phyloP scores from a whole-genome alignment of 495 filamentous ascomycete species.

The Penicillium roqueforti region DNA sequence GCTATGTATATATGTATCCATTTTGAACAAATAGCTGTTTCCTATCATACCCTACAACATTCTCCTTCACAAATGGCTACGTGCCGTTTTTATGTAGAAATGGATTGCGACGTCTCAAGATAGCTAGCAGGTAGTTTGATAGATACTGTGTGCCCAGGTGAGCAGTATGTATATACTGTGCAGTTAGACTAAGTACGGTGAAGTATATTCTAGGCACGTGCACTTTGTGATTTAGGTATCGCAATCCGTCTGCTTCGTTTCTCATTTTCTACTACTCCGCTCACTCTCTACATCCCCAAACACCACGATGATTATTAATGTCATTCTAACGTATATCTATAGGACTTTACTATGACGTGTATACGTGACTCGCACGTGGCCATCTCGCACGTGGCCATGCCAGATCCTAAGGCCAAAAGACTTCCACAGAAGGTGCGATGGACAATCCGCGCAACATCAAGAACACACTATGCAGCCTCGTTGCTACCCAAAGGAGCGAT shows the following conservation, averaged over 20 bases:
- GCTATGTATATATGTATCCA: not conserved
- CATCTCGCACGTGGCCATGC: not conserved
- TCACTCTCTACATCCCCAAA: not conserved
- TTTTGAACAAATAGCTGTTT: not conserved
- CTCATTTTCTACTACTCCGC: not conserved
- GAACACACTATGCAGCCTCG: not conserved
- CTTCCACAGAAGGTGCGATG: not conserved
- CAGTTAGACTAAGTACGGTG: not conserved
- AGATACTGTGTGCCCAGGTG: not conserved
- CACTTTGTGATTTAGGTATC: not conserved
- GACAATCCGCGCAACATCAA: not conserved
- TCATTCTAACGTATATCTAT: not conserved
- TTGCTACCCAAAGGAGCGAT: not conserved
- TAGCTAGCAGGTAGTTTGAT: not conserved
- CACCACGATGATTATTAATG: not conserved
- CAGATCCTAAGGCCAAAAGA: not conserved
- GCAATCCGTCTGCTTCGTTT: not conserved
- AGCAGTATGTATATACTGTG: not conserved
- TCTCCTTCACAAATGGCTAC: not conserved
- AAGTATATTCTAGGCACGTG: not conserved
- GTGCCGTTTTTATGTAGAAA: not conserved
- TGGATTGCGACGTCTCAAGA: not conserved
- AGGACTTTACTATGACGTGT: not conserved
- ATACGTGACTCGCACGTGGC: no score
- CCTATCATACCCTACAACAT: not conserved